These are phyloP conservation scores for Poronia punctata DNA, from an alignment of 495 filamentous ascomycete genomes.

Conservation along the genomic window DNA sequence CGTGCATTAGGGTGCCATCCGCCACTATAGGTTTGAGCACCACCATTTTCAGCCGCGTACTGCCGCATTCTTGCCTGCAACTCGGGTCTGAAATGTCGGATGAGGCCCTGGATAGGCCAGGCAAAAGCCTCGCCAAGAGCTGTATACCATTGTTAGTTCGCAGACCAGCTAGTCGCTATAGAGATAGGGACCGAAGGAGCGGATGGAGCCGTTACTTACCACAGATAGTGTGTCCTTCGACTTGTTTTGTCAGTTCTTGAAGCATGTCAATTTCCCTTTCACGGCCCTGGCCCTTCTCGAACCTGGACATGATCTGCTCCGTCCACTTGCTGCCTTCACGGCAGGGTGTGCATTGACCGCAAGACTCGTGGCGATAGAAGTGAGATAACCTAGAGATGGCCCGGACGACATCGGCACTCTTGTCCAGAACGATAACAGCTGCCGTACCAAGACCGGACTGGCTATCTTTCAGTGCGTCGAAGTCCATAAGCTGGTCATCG, in stretches of 20 bases:
- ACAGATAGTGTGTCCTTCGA: conserved; percentile 98
- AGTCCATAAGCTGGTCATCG: conserved; percentile 96
- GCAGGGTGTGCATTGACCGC: conserved; percentile 97
- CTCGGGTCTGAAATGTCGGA: conserved; percentile 95
- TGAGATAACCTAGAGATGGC: conserved; percentile 85
- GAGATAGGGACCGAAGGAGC: too few species aligned
- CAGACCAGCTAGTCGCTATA: too few species aligned
- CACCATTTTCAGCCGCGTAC: conserved; percentile 61
- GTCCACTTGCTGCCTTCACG: conserved; percentile 97
- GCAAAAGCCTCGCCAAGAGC: conserved; percentile 95
- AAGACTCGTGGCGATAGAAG: conserved; percentile 98
- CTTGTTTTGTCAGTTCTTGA: conserved; percentile 97
- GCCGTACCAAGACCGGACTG: conserved; percentile 97
- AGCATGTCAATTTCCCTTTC: conserved; percentile 98
- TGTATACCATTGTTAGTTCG: conserved; percentile 18
- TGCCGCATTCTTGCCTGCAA: conserved; percentile 80
- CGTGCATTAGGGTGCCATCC: conserved; percentile 76
- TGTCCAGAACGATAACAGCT: conserved; percentile 98
- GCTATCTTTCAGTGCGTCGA: conserved; percentile 94
- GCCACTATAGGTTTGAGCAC: conserved; percentile 63
- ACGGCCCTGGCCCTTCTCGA: conserved; percentile 82
- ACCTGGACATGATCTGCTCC: conserved; percentile 94
- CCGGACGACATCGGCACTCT: conserved; percentile 90
- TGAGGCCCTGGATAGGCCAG: conserved; percentile 96
- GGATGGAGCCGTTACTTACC: conserved; percentile 47